Percentiles rank a stretch among this genome's conserved stretches.
phyloP scores from a whole-genome alignment of 306 rosid species.

The Vigna angularis region DNA sequence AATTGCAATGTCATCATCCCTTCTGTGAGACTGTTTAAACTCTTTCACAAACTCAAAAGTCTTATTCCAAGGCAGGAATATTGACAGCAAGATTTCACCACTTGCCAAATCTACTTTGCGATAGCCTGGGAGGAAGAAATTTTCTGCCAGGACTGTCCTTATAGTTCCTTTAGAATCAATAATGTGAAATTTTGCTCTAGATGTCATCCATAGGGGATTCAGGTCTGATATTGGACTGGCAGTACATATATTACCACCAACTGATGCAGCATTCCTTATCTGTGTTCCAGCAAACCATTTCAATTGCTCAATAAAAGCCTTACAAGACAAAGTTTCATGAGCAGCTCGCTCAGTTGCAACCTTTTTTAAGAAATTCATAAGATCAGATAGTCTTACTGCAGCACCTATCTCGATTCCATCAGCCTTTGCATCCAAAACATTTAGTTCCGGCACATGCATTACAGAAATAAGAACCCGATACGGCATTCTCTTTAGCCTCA shows the following conservation, averaged over 20 bases:
- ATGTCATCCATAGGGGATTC: conserved; percentile 97
- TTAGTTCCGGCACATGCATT: conserved; percentile 79
- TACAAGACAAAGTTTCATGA: conserved; percentile 77
- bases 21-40: conserved; percentile 94
- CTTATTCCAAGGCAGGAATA: conserved; percentile 92
- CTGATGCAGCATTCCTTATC: conserved; percentile 86
- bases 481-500: conserved; percentile 78
- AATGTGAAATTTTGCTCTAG: conserved; percentile 74
- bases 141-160: conserved; percentile 72
- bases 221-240: conserved; percentile 99
- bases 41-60: conserved; percentile 87
- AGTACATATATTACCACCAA: conserved; percentile 96
- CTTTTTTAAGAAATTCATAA: conserved; percentile 64
- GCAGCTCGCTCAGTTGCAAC: conserved; percentile 63
- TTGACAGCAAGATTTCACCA: conserved; percentile 81
- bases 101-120: conserved; percentile 86
- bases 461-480: conserved; percentile 74
- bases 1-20: conserved; percentile 98
- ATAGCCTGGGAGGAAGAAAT: conserved; percentile 75
- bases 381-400: conserved; percentile 83
- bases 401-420: conserved; percentile 91
- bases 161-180: conserved; percentile 73
- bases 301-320: conserved; percentile 87
- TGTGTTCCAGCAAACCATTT: conserved; percentile 99
- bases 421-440: conserved; percentile 63